Evolutionary conservation across 106 monocot species (phyloP).

Genomic region (Xerophyta viscosa): DNA sequence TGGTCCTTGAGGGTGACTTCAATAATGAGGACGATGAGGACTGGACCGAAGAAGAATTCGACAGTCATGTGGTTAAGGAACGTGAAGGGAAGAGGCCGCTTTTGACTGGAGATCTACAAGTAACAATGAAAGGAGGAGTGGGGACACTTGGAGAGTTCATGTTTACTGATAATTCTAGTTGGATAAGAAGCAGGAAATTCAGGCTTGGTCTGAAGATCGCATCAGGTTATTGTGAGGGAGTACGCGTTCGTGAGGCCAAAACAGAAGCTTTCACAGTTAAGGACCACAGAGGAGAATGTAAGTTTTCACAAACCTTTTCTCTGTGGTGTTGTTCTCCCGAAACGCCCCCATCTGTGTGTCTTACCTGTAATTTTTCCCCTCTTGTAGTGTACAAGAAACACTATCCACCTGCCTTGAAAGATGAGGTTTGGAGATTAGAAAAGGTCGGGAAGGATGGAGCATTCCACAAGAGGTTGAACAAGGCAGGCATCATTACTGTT

Average conservation of each 20-base stretch:
- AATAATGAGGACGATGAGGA: slow-evolving; percentile 72
- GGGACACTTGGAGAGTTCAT: slow-evolving; percentile 65
- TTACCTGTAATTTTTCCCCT: not conserved
- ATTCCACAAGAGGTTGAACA: slow-evolving; percentile 85
- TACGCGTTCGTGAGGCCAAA: slow-evolving; percentile 60
- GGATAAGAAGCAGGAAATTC: slow-evolving; percentile 72
- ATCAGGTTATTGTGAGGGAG: slow-evolving; percentile 50
- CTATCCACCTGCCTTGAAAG: slow-evolving; percentile 85
- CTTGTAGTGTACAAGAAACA: slow-evolving; percentile 94
- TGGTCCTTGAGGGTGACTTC: slow-evolving; percentile 73
- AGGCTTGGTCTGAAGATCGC: slow-evolving; percentile 59
- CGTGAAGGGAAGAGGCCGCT: slow-evolving; percentile 77
- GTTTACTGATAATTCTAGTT: slow-evolving; percentile 75
- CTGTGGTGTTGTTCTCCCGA: not conserved
- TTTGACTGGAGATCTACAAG: slow-evolving; percentile 53
- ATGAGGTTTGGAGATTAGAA: slow-evolving; percentile 98
- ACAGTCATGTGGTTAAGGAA: slow-evolving; percentile 57
- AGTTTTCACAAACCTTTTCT: slow-evolving; percentile 4
- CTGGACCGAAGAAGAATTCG: slow-evolving; percentile 65
- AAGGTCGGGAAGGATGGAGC: slow-evolving; percentile 97
- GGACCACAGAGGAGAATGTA: slow-evolving; percentile 75
- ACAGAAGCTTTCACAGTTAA: slow-evolving; percentile 90
- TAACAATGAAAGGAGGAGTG: slow-evolving; percentile 64
- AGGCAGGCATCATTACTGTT: slow-evolving; percentile 50
- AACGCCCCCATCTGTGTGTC: not conserved